Evolutionary conservation across 2,329 filamentous ascomycete species (phyloP), one percentile per base, ranked within the genome.

Genomic region (Orbilia quercus): DNA sequence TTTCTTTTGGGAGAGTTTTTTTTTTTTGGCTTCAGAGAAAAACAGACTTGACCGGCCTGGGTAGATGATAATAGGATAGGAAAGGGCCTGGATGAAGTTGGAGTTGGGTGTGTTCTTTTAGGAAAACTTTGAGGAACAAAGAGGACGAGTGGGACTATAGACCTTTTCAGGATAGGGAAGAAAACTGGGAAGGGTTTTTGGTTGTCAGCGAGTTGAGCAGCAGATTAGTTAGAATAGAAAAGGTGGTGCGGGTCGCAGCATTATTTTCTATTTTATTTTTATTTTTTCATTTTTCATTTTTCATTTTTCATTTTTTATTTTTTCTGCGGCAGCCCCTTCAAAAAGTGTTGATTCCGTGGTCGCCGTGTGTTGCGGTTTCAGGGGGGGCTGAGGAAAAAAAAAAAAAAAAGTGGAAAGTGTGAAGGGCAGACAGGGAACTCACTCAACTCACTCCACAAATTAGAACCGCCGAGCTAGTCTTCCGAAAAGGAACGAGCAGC

Each of bases 101-200:
- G 55, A 36, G 48, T 47, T 47, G 48, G 62, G 62, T 25, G 51
- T 22, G 22, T 70, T 51, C 34, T 47, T 59, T 69, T 54, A 48
- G 59, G 51, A 54, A 58, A 64, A 50, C 25, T 25, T 18, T 28
- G 34, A n/a, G 20, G 48, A 45, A 23, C 36, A 47, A 44, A 36
- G 42, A 25, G 51, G 40, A 55, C 34, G 12, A 40, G 40, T 25
- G 6, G 51, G 51, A 18, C 31, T 20, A 55, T 7, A 34, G 20
- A 44, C 54, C 31, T 47, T 57, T 40, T 55, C 31, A 55, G 51
- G 51, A 55, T 55, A 18, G 51, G 51, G 34, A 40, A 25, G 12
- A 55, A 18, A 28, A 34, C 11, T 12, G n/a, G 48, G 48, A 53
- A 53, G 28, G 51, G 34, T n/a, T n/a, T n/a, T 18, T 55, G 51